phyloP scores from a whole-genome alignment of 2,329 filamentous ascomycete species.

The Pseudogymnoascus sp. region DNA sequence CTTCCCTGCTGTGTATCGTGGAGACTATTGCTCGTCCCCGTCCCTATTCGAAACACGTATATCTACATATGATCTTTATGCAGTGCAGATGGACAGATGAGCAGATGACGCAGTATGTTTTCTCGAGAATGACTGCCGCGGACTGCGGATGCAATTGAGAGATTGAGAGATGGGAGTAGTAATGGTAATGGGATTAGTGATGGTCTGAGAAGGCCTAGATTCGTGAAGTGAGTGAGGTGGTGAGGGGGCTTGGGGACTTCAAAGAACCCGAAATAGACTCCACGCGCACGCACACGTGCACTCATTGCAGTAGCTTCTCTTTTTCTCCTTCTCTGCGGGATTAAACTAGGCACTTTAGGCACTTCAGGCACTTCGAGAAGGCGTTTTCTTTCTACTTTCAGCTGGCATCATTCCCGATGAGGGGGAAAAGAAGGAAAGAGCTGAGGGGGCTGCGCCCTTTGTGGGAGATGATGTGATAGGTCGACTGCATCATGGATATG shows the following conservation, averaged over 20 bases:
- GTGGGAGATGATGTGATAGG: not conserved
- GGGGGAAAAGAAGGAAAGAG: not conserved
- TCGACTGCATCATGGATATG: not conserved
- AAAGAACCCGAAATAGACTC: not conserved
- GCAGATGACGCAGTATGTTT: not conserved
- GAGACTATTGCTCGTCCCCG: not conserved
- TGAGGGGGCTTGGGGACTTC: not conserved
- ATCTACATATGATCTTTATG: not conserved
- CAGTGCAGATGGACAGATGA: not conserved
- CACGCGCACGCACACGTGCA: not conserved
- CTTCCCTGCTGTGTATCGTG: not conserved
- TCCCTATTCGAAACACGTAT: not conserved
- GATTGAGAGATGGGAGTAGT: no score
- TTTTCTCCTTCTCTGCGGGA: not conserved
- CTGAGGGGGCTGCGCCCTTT: not conserved
- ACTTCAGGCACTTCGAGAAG: not conserved
- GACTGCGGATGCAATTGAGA: not conserved
- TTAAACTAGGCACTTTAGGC: not conserved
- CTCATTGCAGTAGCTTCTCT: not conserved
- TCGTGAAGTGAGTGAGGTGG: no score
- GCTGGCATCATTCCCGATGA: not conserved
- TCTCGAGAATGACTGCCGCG: not conserved
- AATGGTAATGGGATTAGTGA: not conserved
- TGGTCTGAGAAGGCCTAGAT: not conserved
- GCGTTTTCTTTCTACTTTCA: not conserved